Percentiles rank a stretch among this genome's conserved stretches.
phyloP scores from a whole-genome alignment of 805 yeast species.

The Metschnikowia picachoensis region DNA sequence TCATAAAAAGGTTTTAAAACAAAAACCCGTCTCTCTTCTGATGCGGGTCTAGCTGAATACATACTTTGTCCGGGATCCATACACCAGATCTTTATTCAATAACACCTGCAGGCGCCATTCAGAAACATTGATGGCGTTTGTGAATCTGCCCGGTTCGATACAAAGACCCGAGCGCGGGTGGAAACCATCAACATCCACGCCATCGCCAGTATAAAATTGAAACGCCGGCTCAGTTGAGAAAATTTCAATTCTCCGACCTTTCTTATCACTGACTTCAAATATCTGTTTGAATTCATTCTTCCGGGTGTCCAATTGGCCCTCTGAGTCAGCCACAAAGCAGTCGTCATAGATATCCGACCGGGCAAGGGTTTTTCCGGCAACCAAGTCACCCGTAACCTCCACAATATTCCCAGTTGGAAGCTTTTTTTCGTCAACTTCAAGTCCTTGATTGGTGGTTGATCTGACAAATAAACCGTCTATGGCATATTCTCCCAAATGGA shows the following conservation, averaged over 20 bases:
- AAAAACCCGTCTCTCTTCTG: not conserved
- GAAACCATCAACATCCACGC: slow-evolving; percentile 29
- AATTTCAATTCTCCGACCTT: slow-evolving; percentile 40
- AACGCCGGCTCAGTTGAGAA: slow-evolving; percentile 62
- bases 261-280: slow-evolving; percentile 44
- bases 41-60: slow-evolving; percentile 4
- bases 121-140: slow-evolving; percentile 47
- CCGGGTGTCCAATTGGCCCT: slow-evolving; percentile 48
- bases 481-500: slow-evolving; percentile 40
- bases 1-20: not conserved
- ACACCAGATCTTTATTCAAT: slow-evolving; percentile 45
- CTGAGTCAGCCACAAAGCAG: slow-evolving; percentile 41
- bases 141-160: slow-evolving; percentile 57
- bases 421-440: slow-evolving; percentile 39
- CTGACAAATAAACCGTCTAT: slow-evolving; percentile 32
- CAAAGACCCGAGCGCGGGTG: slow-evolving; percentile 51
- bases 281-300: slow-evolving; percentile 30
- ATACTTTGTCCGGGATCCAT: slow-evolving; percentile 47
- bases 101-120: slow-evolving; percentile 49
- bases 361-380: slow-evolving; percentile 13
- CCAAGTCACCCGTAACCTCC: slow-evolving; percentile 19
- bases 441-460: slow-evolving; percentile 34
- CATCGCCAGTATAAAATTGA: slow-evolving; percentile 63
- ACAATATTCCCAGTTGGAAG: slow-evolving; percentile 45
- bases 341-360: slow-evolving; percentile 33